phyloP scores from a whole-genome alignment of 2,329 filamentous ascomycete species.

The Alternaria arbusti region DNA sequence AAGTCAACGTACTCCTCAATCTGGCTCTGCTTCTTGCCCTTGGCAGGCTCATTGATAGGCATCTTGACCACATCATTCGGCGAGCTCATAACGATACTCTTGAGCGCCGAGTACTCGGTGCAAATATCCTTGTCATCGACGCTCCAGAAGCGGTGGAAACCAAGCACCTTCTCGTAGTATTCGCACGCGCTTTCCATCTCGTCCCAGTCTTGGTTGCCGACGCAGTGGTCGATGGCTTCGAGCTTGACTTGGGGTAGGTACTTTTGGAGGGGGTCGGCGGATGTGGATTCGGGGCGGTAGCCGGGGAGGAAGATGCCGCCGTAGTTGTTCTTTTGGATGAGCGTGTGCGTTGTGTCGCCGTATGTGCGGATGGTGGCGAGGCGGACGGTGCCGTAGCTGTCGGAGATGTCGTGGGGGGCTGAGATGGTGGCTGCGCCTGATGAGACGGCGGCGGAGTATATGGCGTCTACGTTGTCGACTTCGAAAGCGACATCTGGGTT shows the following conservation, averaged over 20 bases:
- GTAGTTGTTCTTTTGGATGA: conserved; percentile 77
- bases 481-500: conserved; percentile 84
- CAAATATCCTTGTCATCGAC: conserved; percentile 93
- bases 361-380: conserved; percentile 88
- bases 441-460: conserved; percentile 76
- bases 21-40: conserved; percentile 88
- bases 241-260: conserved; percentile 70
- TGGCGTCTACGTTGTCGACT: conserved; percentile 83
- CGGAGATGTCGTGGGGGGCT: conserved; percentile 59
- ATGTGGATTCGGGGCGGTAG: conserved; percentile 64
- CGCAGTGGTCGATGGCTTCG: conserved; percentile 87
- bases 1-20: conserved; percentile 90
- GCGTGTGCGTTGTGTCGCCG: conserved; percentile 92
- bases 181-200: conserved; percentile 74
- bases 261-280: conserved; percentile 54
- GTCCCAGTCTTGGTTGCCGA: conserved; percentile 96
- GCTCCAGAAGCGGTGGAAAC: conserved; percentile 97
- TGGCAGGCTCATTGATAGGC: conserved; percentile 96
- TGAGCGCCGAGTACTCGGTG: conserved; percentile 89
- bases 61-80: conserved; percentile 90
- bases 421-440: conserved; percentile 68
- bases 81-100: conserved; percentile 88
- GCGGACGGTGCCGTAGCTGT: conserved; percentile 71
- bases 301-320: conserved; percentile 81
- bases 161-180: conserved; percentile 85